phyloP scores from a whole-genome alignment of 2,329 filamentous ascomycete genomes.

The Boeremia exigua region DNA sequence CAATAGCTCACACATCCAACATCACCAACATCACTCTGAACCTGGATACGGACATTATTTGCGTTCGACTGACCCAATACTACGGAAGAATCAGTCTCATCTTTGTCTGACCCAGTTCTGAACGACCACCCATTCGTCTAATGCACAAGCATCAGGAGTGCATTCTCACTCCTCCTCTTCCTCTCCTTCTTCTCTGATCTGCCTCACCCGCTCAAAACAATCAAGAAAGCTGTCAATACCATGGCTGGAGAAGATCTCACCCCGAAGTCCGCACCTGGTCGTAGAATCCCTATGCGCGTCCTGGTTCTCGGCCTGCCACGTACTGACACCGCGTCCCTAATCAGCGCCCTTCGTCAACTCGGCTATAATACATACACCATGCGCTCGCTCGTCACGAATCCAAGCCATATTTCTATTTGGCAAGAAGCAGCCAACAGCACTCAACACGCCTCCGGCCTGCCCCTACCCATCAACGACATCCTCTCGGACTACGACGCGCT shows the following conservation, averaged over 20 bases:
- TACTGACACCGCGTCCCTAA: slow-evolving; percentile 68
- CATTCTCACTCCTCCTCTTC: too few relatives aligned
- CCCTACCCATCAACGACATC: slow-evolving; percentile 47
- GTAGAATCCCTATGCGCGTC: slow-evolving; percentile 67
- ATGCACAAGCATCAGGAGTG: too few relatives aligned
- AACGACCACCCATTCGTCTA: too few relatives aligned
- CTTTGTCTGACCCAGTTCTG: too few relatives aligned
- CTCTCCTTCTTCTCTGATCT: too few relatives aligned
- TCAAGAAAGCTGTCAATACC: not conserved
- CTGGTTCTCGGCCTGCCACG: slow-evolving; percentile 72
- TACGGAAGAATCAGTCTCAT: too few relatives aligned
- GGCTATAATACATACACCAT: slow-evolving; percentile 37
- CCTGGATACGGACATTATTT: not conserved
- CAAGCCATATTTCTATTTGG: slow-evolving; percentile 32
- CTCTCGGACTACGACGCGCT: slow-evolving; percentile 53
- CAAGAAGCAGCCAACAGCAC: slow-evolving; percentile 39
- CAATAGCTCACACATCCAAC: not conserved
- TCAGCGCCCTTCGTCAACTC: slow-evolving; percentile 53
- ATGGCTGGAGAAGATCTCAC: not conserved
- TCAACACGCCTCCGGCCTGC: slow-evolving; percentile 24
- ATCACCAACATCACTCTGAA: not conserved
- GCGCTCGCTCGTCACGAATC: slow-evolving; percentile 28
- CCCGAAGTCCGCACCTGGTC: not conserved
- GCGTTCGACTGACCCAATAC: too few relatives aligned
- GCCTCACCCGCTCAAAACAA: too few relatives aligned